Evolutionary conservation across 1,139 yeast genomes (phyloP).

Genomic region (Candida tropicalis): DNA sequence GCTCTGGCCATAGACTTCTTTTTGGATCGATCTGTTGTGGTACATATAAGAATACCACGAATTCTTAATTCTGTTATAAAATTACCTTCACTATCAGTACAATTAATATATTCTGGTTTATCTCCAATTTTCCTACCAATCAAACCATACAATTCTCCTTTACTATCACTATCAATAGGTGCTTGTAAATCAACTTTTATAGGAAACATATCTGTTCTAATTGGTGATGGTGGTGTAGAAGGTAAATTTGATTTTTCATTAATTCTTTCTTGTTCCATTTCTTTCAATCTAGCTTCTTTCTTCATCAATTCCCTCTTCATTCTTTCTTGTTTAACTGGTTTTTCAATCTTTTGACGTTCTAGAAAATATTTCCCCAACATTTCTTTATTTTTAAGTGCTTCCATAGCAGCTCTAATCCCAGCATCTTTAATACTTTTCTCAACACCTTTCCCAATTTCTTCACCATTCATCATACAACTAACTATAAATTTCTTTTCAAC

Average conservation of each 20-base stretch:
- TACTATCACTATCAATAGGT: slow-evolving; percentile 38
- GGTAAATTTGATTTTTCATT: slow-evolving; percentile 17
- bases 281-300: slow-evolving; percentile 8
- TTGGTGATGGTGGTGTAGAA: slow-evolving; percentile 17
- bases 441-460: slow-evolving; percentile 57
- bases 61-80: slow-evolving; percentile 36
- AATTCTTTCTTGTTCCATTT: slow-evolving; percentile 20
- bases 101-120: slow-evolving; percentile 41
- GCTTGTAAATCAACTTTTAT: slow-evolving; percentile 27
- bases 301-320: slow-evolving; percentile 10
- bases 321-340: slow-evolving; percentile 12
- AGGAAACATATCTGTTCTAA: slow-evolving; percentile 24
- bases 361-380: slow-evolving; percentile 65
- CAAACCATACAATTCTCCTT: slow-evolving; percentile 46
- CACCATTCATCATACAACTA: slow-evolving; percentile 64
- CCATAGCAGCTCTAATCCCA: slow-evolving; percentile 71
- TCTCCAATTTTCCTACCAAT: slow-evolving; percentile 42
- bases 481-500: slow-evolving; percentile 56
- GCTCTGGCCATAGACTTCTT: slow-evolving; percentile 50
- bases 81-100: not conserved
- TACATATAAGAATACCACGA: slow-evolving; percentile 38
- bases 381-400: slow-evolving; percentile 60
- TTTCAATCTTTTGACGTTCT: slow-evolving; percentile 67
- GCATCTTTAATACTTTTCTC: slow-evolving; percentile 69
- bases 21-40: slow-evolving; percentile 44